Conservation (phyloP, 2,329 filamentous ascomycete species). For the Arthrobotrys sphaeroides region DNA sequence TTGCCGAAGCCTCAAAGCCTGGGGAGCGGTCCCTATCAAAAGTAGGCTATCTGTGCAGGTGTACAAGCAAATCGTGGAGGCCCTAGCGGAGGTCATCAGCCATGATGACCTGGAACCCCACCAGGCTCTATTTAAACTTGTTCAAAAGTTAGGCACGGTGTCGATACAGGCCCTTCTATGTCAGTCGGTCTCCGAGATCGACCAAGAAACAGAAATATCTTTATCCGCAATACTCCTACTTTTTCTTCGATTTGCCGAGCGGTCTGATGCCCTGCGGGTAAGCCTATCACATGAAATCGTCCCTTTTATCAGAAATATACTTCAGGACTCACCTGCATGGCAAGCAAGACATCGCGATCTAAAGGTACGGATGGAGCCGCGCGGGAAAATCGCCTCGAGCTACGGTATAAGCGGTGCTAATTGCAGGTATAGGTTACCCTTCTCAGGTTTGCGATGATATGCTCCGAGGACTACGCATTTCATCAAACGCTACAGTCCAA, state of each 20-base stretch:
- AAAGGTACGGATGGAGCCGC: conserved; percentile 19
- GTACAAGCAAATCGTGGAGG: conserved; percentile 41
- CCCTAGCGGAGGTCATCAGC: conserved; percentile 35
- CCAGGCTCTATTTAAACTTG: background rate
- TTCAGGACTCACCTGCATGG: conserved; percentile 46
- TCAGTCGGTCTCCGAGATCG: conserved; percentile 33
- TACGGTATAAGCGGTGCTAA: background rate
- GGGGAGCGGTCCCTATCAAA: conserved; percentile 17
- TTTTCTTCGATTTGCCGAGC: conserved; percentile 34
- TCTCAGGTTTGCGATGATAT: conserved; percentile 41
- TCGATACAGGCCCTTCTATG: conserved; percentile 27
- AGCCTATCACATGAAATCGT: conserved; percentile 24
- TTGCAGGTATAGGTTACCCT: conserved; percentile 20
- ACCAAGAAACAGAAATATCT: conserved; percentile 52
- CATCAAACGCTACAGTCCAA: conserved; percentile 38
- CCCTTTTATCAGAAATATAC: conserved; percentile 25
- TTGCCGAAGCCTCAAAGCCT: conserved; percentile 30
- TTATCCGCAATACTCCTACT: conserved; percentile 32
- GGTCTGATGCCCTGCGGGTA: background rate
- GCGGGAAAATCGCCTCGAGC: background rate
- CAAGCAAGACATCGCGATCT: conserved; percentile 44
- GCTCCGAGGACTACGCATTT: conserved; percentile 47
- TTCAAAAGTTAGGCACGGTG: conserved; percentile 20
- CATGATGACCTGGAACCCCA: background rate
- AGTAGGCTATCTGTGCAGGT: conserved; percentile 31